Conservation (phyloP, 352 stramenopile species). For the Globisporangium middletonii region DNA sequence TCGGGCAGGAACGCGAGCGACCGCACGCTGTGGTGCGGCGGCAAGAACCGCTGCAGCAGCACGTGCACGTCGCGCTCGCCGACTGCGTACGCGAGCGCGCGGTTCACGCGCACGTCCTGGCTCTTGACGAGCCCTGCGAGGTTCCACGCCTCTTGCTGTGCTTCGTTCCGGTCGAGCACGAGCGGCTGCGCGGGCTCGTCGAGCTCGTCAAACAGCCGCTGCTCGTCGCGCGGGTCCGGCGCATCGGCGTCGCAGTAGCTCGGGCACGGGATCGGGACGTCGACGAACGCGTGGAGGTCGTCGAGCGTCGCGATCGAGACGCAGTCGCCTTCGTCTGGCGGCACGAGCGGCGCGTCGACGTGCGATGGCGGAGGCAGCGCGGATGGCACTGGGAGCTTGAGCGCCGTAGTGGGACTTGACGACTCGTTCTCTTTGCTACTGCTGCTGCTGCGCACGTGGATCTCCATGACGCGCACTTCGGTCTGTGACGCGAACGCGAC, state of each 20-base stretch:
- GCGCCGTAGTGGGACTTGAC: background rate
- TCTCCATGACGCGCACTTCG: conserved; percentile 80
- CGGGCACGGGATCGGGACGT: conserved; percentile 48
- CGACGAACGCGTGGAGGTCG: conserved; percentile 42
- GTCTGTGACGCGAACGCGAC: conserved; percentile 68
- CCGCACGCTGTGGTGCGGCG: conserved; percentile 64
- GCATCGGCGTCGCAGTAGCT: conserved; percentile 47
- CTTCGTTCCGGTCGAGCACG: conserved; percentile 63
- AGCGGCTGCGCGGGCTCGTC: conserved; percentile 38
- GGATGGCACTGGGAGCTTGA: conserved; percentile 1
- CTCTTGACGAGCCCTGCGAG: conserved; percentile 64
- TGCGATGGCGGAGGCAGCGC: background rate
- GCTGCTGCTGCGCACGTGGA: conserved; percentile 41
- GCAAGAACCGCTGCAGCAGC: conserved; percentile 66
- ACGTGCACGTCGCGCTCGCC: conserved; percentile 55
- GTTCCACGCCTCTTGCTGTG: conserved; percentile 67
- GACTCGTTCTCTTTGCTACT: background rate
- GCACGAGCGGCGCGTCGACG: conserved; percentile 13
- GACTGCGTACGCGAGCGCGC: conserved; percentile 71
- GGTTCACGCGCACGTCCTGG: conserved; percentile 78
- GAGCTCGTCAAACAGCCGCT: conserved; percentile 45
- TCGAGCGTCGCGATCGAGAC: conserved; percentile 29
- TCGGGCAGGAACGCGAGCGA: conserved; percentile 73
- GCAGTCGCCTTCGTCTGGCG: conserved; percentile 37
- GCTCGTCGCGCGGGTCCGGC: conserved; percentile 45